Percentiles rank a stretch among this genome's conserved stretches.
Evolutionary conservation across 129 eudicot genomes (phyloP).

Genomic region (Centrapalus pauciflorus): DNA sequence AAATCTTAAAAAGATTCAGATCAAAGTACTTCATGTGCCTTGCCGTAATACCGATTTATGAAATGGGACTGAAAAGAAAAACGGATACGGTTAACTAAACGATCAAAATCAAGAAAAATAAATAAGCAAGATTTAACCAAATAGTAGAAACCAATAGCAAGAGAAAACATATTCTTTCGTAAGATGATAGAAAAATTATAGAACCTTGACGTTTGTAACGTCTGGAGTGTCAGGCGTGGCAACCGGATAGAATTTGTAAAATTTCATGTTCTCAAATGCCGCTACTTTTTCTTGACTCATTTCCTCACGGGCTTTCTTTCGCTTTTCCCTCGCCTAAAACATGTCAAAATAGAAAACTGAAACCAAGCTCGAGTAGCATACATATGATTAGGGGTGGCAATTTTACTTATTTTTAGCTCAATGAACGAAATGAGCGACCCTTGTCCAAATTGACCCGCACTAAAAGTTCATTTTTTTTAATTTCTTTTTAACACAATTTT

Average conservation of each 20-base stretch:
- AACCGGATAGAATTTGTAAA: slow-evolving; percentile 83
- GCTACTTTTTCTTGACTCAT: slow-evolving; percentile 51
- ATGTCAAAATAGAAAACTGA: neutral
- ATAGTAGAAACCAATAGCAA: neutral
- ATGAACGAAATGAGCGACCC: no score
- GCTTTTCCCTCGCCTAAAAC: slow-evolving; percentile 65
- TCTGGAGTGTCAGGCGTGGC: slow-evolving; percentile 63
- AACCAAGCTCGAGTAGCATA: neutral
- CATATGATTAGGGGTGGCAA: no score
- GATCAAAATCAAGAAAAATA: neutral
- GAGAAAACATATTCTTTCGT: no score
- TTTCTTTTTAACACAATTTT: no score
- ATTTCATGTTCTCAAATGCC: slow-evolving; percentile 61
- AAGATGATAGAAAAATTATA: neutral
- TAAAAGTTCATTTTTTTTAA: no score
- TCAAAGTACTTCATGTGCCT: slow-evolving; percentile 65
- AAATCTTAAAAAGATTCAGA: no score
- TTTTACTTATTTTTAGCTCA: no score
- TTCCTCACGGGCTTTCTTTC: slow-evolving; percentile 49
- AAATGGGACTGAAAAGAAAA: slow-evolving; percentile 47
- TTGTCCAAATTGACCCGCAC: no score
- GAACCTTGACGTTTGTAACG: slow-evolving; percentile 64
- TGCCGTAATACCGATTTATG: slow-evolving; percentile 77
- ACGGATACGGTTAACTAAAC: neutral
- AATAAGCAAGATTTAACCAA: no score